Percentiles rank a stretch among this genome's conserved stretches.
These are phyloP conservation scores for Fusarium brevicatenulatum DNA, from an alignment of 2,329 filamentous ascomycete genomes.

Conservation along the genomic window DNA sequence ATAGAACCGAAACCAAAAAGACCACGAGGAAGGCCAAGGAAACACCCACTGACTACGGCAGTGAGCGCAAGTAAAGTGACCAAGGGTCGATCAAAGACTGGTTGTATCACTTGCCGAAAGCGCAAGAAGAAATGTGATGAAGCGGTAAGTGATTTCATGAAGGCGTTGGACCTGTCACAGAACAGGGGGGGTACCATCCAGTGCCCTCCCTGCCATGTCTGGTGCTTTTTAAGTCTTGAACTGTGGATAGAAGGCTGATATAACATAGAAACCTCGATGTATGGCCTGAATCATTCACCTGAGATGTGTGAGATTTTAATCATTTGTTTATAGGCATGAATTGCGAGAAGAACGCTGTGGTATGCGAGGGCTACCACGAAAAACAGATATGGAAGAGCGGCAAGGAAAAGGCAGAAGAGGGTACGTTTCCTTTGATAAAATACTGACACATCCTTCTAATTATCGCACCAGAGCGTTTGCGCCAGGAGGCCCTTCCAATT, in stretches of 20 bases:
- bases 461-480: conserved; percentile 57
- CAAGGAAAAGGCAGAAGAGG: conserved; percentile 78
- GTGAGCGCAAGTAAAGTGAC: conserved; percentile 73
- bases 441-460: conserved; percentile 16
- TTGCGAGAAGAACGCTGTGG: conserved; percentile 91
- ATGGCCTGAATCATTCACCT: conserved; percentile 26
- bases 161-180: not conserved
- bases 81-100: conserved; percentile 79
- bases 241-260: conserved; percentile 4
- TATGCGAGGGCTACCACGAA: conserved; percentile 90
- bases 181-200: not conserved
- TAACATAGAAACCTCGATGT: conserved; percentile 58
- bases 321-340: conserved; percentile 71
- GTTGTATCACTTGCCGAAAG: conserved; percentile 73
- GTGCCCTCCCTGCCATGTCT: not conserved
- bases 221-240: not conserved
- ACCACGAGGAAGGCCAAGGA: conserved; percentile 82
- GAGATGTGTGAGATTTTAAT: conserved; percentile 15
- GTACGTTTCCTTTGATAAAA: conserved; percentile 50
- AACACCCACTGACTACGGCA: conserved; percentile 74
- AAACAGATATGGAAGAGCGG: conserved; percentile 90
- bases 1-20: conserved; percentile 63
- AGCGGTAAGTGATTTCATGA: conserved; percentile 47
- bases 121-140: conserved; percentile 80
- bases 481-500: conserved; percentile 59